Conservation (phyloP, 2,329 filamentous ascomycete species). For the Chaetomium globosum region DNA sequence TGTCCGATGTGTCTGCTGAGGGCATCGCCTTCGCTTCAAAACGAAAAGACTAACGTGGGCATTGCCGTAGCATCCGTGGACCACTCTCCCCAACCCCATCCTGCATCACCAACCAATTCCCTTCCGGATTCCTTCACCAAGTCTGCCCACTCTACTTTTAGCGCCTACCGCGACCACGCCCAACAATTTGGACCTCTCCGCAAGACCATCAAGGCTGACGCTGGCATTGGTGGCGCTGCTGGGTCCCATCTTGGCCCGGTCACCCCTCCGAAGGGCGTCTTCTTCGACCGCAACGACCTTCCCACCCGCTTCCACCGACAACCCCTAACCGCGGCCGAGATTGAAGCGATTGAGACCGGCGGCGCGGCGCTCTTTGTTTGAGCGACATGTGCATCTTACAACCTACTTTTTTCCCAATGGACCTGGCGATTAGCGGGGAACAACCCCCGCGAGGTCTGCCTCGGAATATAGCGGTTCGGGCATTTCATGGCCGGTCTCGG, state of each 20-base stretch:
- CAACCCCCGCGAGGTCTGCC: neutral
- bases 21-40: conserved; percentile 14
- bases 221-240: conserved; percentile 61
- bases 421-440: conserved; percentile 1
- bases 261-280: conserved; percentile 69
- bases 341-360: conserved; percentile 92
- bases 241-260: conserved; percentile 75
- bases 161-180: conserved; percentile 74
- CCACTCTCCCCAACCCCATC: conserved; percentile 73
- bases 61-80: conserved; percentile 63
- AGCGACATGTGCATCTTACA: conserved; percentile 30
- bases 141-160: conserved; percentile 64
- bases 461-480: neutral
- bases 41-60: conserved; percentile 19
- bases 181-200: conserved; percentile 77
- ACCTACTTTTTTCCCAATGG: neutral
- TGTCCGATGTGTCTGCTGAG: conserved; percentile 36
- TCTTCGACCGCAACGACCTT: conserved; percentile 87
- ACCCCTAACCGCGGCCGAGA: conserved; percentile 77
- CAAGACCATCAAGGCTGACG: conserved; percentile 53
- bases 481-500: neutral
- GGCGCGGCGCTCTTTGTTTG: conserved; percentile 66
- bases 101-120: conserved; percentile 65
- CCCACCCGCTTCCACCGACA: conserved; percentile 78
- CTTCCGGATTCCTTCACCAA: conserved; percentile 60